Conservation (phyloP, 352 stramenopile species). For the Phytophthora hibernalis region DNA sequence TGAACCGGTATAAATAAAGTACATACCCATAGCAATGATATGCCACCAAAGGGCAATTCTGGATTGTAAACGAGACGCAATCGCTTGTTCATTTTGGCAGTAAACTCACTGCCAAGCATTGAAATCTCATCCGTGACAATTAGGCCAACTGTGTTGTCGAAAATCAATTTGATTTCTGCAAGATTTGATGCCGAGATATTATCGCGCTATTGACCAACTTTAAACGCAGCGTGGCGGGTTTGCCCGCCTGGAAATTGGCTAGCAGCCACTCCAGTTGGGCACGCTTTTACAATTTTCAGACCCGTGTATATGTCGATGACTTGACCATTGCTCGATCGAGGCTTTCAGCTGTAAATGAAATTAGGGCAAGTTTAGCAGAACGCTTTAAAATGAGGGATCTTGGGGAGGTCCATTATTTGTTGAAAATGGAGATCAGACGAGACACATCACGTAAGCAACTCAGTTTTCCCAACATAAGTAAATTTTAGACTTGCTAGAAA, state of each 20-base stretch:
- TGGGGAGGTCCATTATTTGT: no score
- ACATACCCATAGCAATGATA: neutral
- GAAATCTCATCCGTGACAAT: conserved; percentile 5
- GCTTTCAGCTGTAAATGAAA: no score
- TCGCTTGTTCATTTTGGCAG: conserved; percentile 2
- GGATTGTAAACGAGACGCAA: conserved; percentile 1
- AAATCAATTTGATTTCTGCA: neutral
- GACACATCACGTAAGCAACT: no score
- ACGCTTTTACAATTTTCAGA: conserved; percentile 7
- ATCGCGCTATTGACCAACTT: neutral
- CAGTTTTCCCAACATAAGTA: no score
- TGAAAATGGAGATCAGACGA: no score
- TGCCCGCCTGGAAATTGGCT: conserved; percentile 8
- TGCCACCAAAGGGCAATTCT: conserved; percentile 8
- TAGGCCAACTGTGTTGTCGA: neutral
- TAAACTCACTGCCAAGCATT: conserved; percentile 8
- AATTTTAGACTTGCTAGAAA: no score
- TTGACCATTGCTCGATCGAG: no score
- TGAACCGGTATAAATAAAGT: neutral
- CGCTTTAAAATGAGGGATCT: no score
- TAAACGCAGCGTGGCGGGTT: conserved; percentile 11
- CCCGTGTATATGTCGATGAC: no score
- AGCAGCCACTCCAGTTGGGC: neutral
- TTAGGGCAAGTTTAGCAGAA: no score
- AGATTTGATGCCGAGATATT: conserved; percentile 1